Base-by-base conservation (phyloP, 2,329 filamentous ascomycete genomes). In the Alternaria gansuensis region DNA sequence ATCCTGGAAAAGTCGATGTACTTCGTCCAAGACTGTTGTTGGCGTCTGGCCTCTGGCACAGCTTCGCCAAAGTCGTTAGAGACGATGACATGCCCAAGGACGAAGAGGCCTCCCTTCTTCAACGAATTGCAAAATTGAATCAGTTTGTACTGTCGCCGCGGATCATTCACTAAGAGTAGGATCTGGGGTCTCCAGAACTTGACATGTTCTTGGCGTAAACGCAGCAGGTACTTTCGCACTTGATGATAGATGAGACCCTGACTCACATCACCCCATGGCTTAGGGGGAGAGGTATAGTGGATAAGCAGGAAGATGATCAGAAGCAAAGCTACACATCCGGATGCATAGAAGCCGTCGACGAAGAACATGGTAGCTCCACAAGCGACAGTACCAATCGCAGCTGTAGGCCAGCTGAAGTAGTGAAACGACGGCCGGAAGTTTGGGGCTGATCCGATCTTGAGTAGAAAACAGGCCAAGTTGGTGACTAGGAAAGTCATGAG, bases 151-250 rank as follows among this genome's bases (percentile, higher is more conserved):
- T 95, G 91, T 5, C 85, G 85, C n/a, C 92, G 85, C 4, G 92
- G 90, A 68, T 95, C 87, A 72, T 94, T 95, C 64, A 95, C 87
- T 52, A 96, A 85, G 0, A 96, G 82, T 46, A 96, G 85, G 41
- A 96, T 93, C 65, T 96, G 92, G 0, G 92, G 92, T 51, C 92
- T 85, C 92, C 93, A 96, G 74, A 96, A 96, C 71, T 96, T 96
- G 76, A 96, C 93, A 73, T 96, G 92, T 69, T 96, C 92, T 34
- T 92, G 91, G 49, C 87, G 88, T 29, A 96, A 81, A n/a, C 92
- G 87, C 29, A 96, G 81, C 29, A 96, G 79, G 71, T 96, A 96
- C 70, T 96, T 96, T 59, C 92, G 86, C 13, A 96, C 92, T 79
- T 96, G 92, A 63, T 90, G 87, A 71, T 96, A 96, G 44, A 96